These are phyloP conservation scores for Starmerella gropengiesseri DNA, from an alignment of 805 yeast genomes.

Conservation along the genomic window DNA sequence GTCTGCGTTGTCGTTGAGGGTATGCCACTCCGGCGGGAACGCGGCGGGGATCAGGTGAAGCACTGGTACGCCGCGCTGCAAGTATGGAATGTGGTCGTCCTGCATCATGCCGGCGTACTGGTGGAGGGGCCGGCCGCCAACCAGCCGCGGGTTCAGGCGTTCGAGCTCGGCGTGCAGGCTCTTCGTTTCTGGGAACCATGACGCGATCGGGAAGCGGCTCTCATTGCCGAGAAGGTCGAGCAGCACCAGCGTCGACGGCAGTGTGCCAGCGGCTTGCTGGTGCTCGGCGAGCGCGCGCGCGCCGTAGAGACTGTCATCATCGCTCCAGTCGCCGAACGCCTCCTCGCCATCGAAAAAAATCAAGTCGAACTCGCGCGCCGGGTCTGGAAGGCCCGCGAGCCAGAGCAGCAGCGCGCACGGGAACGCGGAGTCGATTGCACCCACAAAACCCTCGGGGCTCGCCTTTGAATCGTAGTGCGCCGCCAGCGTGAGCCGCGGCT, in stretches of 20 bases:
- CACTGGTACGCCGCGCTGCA: conserved; percentile 37
- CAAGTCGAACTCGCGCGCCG: conserved; percentile 20
- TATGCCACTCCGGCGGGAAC: conserved; percentile 48
- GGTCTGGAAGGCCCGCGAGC: conserved; percentile 30
- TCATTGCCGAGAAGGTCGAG: conserved; percentile 42
- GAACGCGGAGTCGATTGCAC: conserved; percentile 51
- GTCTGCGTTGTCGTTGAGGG: conserved; percentile 37
- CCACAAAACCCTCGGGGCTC: conserved; percentile 44
- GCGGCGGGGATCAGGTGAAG: conserved; percentile 44
- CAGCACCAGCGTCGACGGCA: conserved; percentile 39
- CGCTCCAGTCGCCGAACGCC: conserved; percentile 44
- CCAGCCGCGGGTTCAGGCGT: conserved; percentile 29
- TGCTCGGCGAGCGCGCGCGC: conserved; percentile 39
- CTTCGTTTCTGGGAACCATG: conserved; percentile 37
- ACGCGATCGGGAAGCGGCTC: conserved; percentile 29
- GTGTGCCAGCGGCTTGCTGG: conserved; percentile 27
- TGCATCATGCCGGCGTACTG: conserved; percentile 22
- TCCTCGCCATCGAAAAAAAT: conserved; percentile 55
- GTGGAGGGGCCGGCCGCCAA: conserved; percentile 21
- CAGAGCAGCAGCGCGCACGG: conserved; percentile 45
- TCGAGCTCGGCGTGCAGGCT: conserved; percentile 32
- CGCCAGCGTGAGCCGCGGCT: conserved; percentile 28
- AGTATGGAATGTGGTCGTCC: conserved; percentile 49
- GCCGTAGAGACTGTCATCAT: conserved; percentile 46
- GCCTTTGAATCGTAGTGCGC: conserved; percentile 48